Conservation (phyloP, 108 stramenopile genomes). For the Nitzschia putrida region DNA sequence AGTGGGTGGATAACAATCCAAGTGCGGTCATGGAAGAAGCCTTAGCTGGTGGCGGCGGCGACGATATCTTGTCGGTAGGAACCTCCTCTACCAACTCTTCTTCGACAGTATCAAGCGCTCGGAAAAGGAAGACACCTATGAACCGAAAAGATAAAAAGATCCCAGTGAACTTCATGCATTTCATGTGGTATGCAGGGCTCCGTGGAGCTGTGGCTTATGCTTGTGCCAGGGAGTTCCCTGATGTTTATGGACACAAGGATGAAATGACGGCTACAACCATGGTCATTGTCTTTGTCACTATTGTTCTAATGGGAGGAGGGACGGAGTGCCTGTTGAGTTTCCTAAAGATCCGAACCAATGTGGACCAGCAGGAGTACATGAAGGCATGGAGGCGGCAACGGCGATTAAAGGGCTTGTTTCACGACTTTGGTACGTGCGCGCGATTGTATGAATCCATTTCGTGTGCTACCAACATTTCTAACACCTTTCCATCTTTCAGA, state of each 20-base stretch:
- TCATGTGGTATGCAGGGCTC: conserved; percentile 78
- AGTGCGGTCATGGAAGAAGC: no score
- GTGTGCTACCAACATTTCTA: neutral
- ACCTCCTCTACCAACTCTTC: conserved; percentile 2
- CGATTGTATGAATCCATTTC: neutral
- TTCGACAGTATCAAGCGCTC: neutral
- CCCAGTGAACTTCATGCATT: conserved; percentile 50
- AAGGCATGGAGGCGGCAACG: conserved; percentile 36
- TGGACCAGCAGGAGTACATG: conserved; percentile 64
- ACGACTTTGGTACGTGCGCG: conserved; percentile 38
- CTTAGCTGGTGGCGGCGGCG: neutral
- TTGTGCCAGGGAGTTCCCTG: conserved; percentile 62
- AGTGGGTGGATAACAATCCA: neutral
- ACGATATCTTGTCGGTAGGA: conserved; percentile 7
- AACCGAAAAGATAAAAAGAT: conserved; percentile 44
- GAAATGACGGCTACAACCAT: conserved; percentile 55
- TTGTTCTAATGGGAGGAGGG: conserved; percentile 55
- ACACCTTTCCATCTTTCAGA: conserved; percentile 14
- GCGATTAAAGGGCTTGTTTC: conserved; percentile 33
- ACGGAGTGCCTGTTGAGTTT: conserved; percentile 42
- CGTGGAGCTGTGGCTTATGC: conserved; percentile 80
- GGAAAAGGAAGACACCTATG: conserved; percentile 23
- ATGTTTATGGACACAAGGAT: conserved; percentile 47
- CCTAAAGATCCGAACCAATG: conserved; percentile 46
- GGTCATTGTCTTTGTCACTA: conserved; percentile 60